Conservation (phyloP, 441 rosid genomes). For the Populus hybrid region DNA sequence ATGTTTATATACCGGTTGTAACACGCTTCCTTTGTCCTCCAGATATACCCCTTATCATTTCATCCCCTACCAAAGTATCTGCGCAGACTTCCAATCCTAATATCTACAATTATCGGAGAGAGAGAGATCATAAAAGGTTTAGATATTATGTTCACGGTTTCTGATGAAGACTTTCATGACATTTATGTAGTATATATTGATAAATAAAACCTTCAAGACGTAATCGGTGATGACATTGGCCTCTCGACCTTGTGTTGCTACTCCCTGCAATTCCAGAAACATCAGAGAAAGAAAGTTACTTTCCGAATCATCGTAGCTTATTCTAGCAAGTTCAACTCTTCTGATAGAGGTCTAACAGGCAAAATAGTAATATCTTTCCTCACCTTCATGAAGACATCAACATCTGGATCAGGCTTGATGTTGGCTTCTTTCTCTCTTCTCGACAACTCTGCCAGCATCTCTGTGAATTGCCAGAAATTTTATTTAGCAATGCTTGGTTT, state of each 20-base stretch:
- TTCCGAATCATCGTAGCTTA: not conserved
- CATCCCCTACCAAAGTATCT: constrained; percentile 76
- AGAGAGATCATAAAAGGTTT: not conserved
- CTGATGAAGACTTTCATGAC: not conserved
- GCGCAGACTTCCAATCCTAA: constrained; percentile 83
- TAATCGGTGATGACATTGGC: constrained; percentile 67
- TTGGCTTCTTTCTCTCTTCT: constrained; percentile 33
- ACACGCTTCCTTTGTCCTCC: constrained; percentile 92
- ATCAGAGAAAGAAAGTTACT: not conserved
- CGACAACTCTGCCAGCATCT: constrained; percentile 22
- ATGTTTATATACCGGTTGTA: constrained; percentile 69
- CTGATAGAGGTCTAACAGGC: too few relatives aligned
- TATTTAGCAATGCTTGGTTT: too few relatives aligned
- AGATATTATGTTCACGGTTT: not conserved
- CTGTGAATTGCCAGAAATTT: constrained; percentile 10
- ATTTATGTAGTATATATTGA: not conserved
- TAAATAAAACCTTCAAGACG: constrained; percentile 37
- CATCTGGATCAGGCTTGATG: constrained; percentile 30
- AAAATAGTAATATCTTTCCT: not conserved
- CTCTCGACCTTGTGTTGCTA: constrained; percentile 56
- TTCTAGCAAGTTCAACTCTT: not conserved
- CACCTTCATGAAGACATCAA: constrained; percentile 36
- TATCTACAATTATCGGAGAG: constrained; percentile 36
- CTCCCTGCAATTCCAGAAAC: constrained; percentile 35
- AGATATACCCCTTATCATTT: constrained; percentile 85